Evolutionary conservation across 1,284 basidiomycete species (phyloP), one percentile per base, ranked within the genome.

Genomic region (Ustilago bromivora): DNA sequence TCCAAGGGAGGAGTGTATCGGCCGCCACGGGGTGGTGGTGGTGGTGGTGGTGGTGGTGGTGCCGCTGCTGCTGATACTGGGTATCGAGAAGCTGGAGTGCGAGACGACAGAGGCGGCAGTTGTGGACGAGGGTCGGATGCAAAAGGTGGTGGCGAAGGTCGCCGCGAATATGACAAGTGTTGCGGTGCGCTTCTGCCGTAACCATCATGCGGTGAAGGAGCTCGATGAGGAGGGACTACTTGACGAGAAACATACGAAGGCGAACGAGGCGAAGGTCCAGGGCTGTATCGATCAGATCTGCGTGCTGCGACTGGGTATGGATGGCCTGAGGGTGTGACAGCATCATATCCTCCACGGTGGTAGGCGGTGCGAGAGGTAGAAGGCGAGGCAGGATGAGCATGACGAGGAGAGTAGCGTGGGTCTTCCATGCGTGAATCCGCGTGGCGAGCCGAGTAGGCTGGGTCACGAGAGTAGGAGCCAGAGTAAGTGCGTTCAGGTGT

Each of bases 361-460:
- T 74, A 62, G 31, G 56, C 61, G 15, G 54, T 52, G 34, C 71
- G 71, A 6, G 63, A 58, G 4, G 76, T 53, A 6, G 67, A 69
- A 1, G 76, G 76, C 47, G 76, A 73, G 6, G 61, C 32, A 11
- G 70, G 67, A 35, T 63, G 61, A 10, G 54, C 54, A 41, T 66
- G 61, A n/a, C 68, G 75, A n/a, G 75, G 75, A 52, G 75, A 77
- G 54, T 69, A 77, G 58, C 63, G 71, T 9, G 64, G 58, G n/a
- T 78, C 76, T 12, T 66, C 70, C 23, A 63, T 40, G 43, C 71
- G 70, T 8, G 49, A 52, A 17, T 67, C 68, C n/a, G 56, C 36
- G 38, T 76, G 68, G 38, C 69, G 69, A 51, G 51, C 47, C 17
- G 69, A 32, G 54, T 69, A 76, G 11, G 75, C 56, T 38, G 75